These are phyloP conservation scores for Fusarium denticulatum DNA, from an alignment of 2,329 filamentous ascomycete genomes.

Conservation along the genomic window DNA sequence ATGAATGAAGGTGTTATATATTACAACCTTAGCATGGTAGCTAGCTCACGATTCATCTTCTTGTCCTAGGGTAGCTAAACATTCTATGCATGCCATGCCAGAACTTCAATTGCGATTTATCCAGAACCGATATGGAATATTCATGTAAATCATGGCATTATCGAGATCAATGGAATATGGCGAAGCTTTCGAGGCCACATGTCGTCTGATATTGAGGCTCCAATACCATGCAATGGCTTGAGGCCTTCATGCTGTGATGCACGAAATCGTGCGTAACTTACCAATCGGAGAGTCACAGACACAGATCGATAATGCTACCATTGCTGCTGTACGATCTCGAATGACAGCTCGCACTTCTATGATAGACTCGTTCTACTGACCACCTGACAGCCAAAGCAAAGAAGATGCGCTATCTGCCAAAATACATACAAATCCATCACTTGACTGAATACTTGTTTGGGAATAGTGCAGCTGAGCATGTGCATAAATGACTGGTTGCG, in stretches of 20 bases:
- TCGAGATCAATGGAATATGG: background rate
- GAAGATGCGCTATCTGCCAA: background rate
- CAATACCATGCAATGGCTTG: background rate
- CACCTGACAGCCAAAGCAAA: constrained; percentile 10
- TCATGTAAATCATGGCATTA: background rate
- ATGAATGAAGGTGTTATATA: background rate
- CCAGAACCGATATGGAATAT: background rate
- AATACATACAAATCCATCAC: constrained; percentile 5
- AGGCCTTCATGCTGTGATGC: constrained; percentile 36
- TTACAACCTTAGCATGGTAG: background rate
- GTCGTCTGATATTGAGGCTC: background rate
- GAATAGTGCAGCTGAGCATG: constrained; percentile 36
- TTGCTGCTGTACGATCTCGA: constrained; percentile 20
- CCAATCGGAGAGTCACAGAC: constrained; percentile 24
- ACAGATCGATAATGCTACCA: constrained; percentile 26
- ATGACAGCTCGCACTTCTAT: constrained; percentile 14
- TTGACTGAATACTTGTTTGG: constrained; percentile 26
- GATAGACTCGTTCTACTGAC: constrained; percentile 5
- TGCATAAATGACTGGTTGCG: constrained; percentile 38
- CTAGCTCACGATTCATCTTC: background rate
- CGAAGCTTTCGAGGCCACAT: constrained; percentile 8
- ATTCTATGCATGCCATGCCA: background rate
- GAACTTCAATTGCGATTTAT: background rate
- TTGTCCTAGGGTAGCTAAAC: constrained; percentile 13
- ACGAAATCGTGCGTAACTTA: constrained; percentile 20